Evolutionary conservation across 768 basidiomycete species (phyloP).

Genomic region (Cyathus striatus): DNA sequence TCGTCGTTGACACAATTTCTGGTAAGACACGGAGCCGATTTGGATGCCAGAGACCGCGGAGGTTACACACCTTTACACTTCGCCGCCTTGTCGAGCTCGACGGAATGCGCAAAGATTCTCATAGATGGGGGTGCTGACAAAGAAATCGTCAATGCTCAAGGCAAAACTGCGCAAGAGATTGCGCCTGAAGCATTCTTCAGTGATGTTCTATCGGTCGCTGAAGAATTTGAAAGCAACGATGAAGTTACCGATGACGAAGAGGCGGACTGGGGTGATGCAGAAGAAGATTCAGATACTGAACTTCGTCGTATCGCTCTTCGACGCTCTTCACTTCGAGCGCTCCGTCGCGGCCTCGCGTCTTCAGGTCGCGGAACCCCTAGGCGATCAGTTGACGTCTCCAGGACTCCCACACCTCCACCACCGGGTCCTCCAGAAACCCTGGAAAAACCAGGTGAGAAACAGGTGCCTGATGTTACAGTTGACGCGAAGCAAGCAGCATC

Average conservation of each 20-base stretch:
- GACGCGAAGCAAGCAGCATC: conserved; percentile 47
- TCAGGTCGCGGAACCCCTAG: conserved; percentile 22
- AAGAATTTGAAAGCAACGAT: conserved; percentile 18
- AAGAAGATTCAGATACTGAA: conserved; percentile 55
- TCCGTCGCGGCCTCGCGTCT: conserved; percentile 17
- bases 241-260: conserved; percentile 38
- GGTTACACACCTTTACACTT: conserved; percentile 90
- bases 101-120: conserved; percentile 59
- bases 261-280: conserved; percentile 63
- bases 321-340: conserved; percentile 28
- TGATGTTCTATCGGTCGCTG: conserved; percentile 23
- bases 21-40: conserved; percentile 63
- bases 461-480: conserved; percentile 12
- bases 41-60: conserved; percentile 84
- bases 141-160: conserved; percentile 68
- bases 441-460: conserved; percentile 15
- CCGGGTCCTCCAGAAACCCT: too few relatives aligned
- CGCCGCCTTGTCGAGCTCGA: conserved; percentile 63
- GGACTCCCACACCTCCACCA: conserved; percentile 25
- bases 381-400: conserved; percentile 25
- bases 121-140: conserved; percentile 77
- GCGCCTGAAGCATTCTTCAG: conserved; percentile 40
- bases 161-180: conserved; percentile 66
- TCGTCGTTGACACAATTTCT: conserved; percentile 66
- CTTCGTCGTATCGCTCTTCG: conserved; percentile 22